phyloP scores from a whole-genome alignment of 495 filamentous ascomycete species.

The Daldinia bambusicola region DNA sequence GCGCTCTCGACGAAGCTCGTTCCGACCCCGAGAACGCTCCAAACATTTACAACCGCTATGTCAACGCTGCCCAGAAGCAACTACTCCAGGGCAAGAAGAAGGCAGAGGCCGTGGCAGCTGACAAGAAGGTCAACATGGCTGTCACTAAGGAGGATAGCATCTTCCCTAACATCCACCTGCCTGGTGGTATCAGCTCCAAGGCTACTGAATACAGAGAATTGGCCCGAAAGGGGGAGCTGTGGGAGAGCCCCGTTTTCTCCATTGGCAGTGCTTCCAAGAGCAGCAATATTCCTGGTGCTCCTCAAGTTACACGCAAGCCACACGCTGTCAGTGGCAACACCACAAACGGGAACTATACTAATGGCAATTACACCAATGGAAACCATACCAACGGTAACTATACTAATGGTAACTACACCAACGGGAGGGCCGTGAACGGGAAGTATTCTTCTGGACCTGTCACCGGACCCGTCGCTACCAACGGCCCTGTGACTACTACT shows the following conservation, averaged over 20 bases:
- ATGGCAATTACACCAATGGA: slow-evolving; percentile 28
- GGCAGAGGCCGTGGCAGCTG: slow-evolving; percentile 66
- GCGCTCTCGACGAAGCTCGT: slow-evolving; percentile 71
- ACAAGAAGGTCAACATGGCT: slow-evolving; percentile 87
- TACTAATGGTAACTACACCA: slow-evolving; percentile 19
- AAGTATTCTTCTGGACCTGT: slow-evolving; percentile 7
- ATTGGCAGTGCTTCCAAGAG: slow-evolving; percentile 83
- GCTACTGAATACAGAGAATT: slow-evolving; percentile 94
- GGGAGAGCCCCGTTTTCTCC: slow-evolving; percentile 94
- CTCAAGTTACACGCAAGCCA: slow-evolving; percentile 73
- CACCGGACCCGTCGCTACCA: slow-evolving; percentile 13
- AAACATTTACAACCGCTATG: slow-evolving; percentile 89
- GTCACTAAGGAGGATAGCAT: slow-evolving; percentile 90
- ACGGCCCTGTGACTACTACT: not conserved
- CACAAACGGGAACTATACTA: slow-evolving; percentile 32
- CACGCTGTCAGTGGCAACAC: slow-evolving; percentile 41
- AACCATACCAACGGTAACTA: slow-evolving; percentile 25
- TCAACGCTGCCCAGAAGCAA: slow-evolving; percentile 76
- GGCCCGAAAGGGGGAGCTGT: slow-evolving; percentile 86
- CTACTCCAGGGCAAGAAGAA: slow-evolving; percentile 78
- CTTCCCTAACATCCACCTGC: slow-evolving; percentile 87
- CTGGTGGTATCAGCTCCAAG: slow-evolving; percentile 91
- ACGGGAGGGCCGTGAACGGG: slow-evolving; percentile 11
- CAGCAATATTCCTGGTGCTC: slow-evolving; percentile 71
- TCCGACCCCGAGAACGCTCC: slow-evolving; percentile 78